Base-by-base conservation (phyloP, 1,139 yeast genomes). In the Sugiyamaella pinicola region DNA sequence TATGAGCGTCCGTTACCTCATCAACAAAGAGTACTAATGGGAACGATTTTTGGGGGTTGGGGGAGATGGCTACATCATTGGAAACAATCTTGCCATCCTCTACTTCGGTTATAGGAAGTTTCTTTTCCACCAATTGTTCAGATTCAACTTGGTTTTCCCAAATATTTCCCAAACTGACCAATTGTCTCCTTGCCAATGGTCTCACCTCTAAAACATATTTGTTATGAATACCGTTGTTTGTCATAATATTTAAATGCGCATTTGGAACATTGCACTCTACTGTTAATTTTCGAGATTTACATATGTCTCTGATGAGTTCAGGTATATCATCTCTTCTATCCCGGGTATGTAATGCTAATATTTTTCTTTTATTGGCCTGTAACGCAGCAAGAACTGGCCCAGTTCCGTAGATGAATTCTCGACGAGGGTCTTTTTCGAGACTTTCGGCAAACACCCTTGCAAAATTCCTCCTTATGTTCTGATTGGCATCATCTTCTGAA, bases 1-100 rank as follows among this genome's bases (percentile, higher is more conserved):
- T 91, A 66, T 88, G 96, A 0, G 97, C 95, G 66, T 91, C 97
- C 4, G 90, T 83, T 49, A 91, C 78, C 56, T 87, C 91, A 68
- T 90, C 97, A 41, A 90, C 70, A 62, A 80, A 88, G 3, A 90
- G 62, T 0, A 93, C 96, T 15, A 90, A 64, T 0, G 96, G 96
- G 61, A 15, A 42, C 17, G 15, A 17, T 13, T 26, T 42, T 6
- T 43, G 13, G 6, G 24, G 28, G 12, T 42, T 50, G 31, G 24
- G 26, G 15, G 26, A 17, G 17, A 52, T 13, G 13, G 51, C 10
- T 6, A 61, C 33, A 55, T 59, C 1, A 65, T 57, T 53, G 61
- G 64, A 60, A 2, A 74, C 73, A 15, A 65, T 63, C 12, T 68
- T 70, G 1, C 67, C 65, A 24, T 69, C 62, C 6, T 67, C 64